phyloP scores from a whole-genome alignment of 169 alveolate genomes.

The Plasmodium knowlesi region DNA sequence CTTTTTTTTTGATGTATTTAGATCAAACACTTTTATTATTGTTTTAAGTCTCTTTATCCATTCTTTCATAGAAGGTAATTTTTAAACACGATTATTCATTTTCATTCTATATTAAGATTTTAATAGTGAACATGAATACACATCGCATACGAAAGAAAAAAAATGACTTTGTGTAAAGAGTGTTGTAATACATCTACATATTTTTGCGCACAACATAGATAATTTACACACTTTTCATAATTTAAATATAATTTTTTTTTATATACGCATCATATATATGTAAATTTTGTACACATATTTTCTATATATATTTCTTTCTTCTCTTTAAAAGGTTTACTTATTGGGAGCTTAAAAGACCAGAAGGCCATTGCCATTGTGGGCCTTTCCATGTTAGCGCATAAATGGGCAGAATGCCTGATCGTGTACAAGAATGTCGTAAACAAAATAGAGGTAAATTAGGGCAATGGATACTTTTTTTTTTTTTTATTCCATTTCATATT shows the following conservation, averaged over 20 bases:
- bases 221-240: slow-evolving; percentile 1
- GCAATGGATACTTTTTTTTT: neutral
- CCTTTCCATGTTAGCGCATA: slow-evolving; percentile 71
- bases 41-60: slow-evolving; percentile 72
- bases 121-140: neutral
- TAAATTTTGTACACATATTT: neutral
- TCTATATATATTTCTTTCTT: slow-evolving; percentile 10
- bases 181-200: neutral
- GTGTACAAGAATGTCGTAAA: slow-evolving; percentile 51
- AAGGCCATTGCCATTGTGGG: slow-evolving; percentile 60
- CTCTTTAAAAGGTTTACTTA: slow-evolving; percentile 52
- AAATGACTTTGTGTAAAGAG: neutral
- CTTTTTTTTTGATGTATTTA: slow-evolving; percentile 32
- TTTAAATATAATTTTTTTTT: no score
- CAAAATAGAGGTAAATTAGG: slow-evolving; percentile 38
- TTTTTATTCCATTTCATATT: neutral
- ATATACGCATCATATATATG: neutral
- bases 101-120: neutral
- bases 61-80: slow-evolving; percentile 68
- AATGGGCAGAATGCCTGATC: slow-evolving; percentile 70
- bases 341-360: slow-evolving; percentile 70
- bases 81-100: slow-evolving; percentile 5
- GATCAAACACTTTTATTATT: slow-evolving; percentile 63
- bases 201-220: neutral
- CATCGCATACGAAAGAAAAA: neutral